Conservation (phyloP, 108 stramenopile species). For the Craspedostauros australis region DNA sequence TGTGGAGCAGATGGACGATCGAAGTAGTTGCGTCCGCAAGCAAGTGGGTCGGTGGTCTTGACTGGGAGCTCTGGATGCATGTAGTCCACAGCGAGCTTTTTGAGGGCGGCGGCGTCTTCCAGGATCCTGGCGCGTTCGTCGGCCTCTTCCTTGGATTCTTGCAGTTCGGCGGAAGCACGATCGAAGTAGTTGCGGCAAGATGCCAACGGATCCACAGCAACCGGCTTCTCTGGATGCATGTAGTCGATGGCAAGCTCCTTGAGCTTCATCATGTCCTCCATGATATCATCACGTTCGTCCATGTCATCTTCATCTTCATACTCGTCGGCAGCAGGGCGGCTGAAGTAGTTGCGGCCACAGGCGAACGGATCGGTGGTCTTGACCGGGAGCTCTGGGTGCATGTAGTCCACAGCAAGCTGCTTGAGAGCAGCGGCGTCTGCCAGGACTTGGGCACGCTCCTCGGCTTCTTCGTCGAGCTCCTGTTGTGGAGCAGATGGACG, state of each 20-base stretch:
- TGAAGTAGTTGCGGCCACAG: conserved; percentile 50
- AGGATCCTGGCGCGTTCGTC: conserved; percentile 34
- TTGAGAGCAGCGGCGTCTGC: conserved; percentile 44
- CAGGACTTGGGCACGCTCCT: conserved; percentile 38
- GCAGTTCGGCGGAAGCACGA: conserved; percentile 30
- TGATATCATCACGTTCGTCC: conserved; percentile 21
- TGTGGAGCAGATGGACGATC: conserved; percentile 27
- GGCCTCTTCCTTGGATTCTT: conserved; percentile 16
- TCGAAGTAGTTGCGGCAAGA: conserved; percentile 32
- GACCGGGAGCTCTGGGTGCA: conserved; percentile 62
- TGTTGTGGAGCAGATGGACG: conserved; percentile 50
- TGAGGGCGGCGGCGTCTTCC: conserved; percentile 40
- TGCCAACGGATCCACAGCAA: conserved; percentile 9
- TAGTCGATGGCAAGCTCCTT: conserved; percentile 44
- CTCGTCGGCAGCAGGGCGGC: conserved; percentile 32
- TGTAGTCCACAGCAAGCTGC: conserved; percentile 39
- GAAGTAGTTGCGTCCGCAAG: conserved; percentile 29
- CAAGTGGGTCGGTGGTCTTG: conserved; percentile 14
- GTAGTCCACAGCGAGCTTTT: conserved; percentile 47
- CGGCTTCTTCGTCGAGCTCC: conserved; percentile 17
- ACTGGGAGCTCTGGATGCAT: conserved; percentile 56
- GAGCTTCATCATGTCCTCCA: conserved; percentile 28
- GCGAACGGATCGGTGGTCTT: conserved; percentile 17
- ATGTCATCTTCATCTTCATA: conserved; percentile 18
- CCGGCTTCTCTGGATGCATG: conserved; percentile 40